Conservation (phyloP, 108 stramenopile species). For the Stephanodiscus triporus region DNA sequence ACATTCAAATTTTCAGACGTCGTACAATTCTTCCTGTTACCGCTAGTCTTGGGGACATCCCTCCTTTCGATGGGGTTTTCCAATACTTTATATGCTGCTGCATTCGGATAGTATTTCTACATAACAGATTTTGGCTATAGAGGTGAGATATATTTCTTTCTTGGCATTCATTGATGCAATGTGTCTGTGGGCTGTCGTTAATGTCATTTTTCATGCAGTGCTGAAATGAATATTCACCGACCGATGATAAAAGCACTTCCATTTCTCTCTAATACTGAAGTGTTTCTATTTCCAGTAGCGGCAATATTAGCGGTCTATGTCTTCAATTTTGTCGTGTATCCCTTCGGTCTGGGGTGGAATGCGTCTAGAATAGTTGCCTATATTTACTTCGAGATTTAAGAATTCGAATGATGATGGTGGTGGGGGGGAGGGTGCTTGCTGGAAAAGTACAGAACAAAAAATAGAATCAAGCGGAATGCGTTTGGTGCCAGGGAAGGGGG, state of each 20-base stretch:
- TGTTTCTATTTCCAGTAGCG: constrained; percentile 94
- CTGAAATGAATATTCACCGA: background rate
- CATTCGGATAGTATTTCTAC: constrained; percentile 94
- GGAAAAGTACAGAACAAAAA: background rate
- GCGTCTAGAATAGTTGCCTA: constrained; percentile 79
- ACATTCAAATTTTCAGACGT: constrained; percentile 64
- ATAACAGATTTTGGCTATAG: constrained; percentile 96
- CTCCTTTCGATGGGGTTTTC: constrained; percentile 79
- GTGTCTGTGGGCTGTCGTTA: background rate
- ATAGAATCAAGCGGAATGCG: too few relatives aligned
- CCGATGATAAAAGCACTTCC: constrained; percentile 76
- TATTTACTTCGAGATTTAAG: constrained; percentile 67
- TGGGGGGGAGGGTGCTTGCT: background rate
- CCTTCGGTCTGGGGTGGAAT: constrained; percentile 89
- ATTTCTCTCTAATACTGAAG: constrained; percentile 93
- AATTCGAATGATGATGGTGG: background rate
- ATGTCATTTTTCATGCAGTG: constrained; percentile 1
- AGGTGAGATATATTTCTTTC: constrained; percentile 42
- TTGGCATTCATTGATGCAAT: constrained; percentile 14
- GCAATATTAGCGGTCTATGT: constrained; percentile 74
- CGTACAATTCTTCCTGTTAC: constrained; percentile 94
- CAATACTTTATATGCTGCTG: constrained; percentile 91
- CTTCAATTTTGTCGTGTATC: constrained; percentile 83
- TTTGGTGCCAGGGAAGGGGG: background rate
- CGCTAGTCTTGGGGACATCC: constrained; percentile 84